Base-by-base conservation (phyloP, 2,329 filamentous ascomycete genomes). In the Aspergillus sclerotialis region DNA sequence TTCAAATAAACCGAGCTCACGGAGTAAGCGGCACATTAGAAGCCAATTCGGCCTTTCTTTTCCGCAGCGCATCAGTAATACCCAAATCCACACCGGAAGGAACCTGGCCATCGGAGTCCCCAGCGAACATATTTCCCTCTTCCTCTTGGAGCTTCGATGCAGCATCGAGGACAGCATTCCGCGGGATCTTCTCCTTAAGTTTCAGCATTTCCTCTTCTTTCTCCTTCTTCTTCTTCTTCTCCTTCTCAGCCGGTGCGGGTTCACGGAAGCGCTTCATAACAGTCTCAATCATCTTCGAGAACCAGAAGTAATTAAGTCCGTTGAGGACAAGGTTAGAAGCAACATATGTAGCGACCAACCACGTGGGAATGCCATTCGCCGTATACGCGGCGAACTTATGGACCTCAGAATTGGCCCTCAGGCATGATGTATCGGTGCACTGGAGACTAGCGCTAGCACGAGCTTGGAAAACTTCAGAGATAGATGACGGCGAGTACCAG, bases 11-110 rank as follows among this genome's bases (percentile, higher is more conserved):
- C n/a, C n/a, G n/a, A n/a, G n/a, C n/a, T 4, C 4, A 30, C 11
- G 11, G 15, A 24, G 41, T 35, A 18, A 44, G 35, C 36, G 40
- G 28, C 12, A 42, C 29, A 21, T 48, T 43, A 12, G 39, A 36
- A 24, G 43, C 34, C 21, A 43, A 29, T 16, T 49, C 44, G 23
- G 41, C 38, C 18, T 45, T 55, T 26, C 55, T 43, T 33, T 44
- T 48, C n/a, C 85, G 15, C 87, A 95, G 62, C 73, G 95, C 17
- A 89, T 95, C 63, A 80, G 88, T 55, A 90, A 94, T 84, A 80
- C 86, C 7, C 82, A 84, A 26, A 78, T 88, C 59, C 12, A 54
- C 44, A 4, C 45, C 49, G 3, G 53, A 49, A 7, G 50, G 41
- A 19, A 46, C 41, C 21, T 50, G 40, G 33, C 45, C 42, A 15